Evolutionary conservation across 2,329 filamentous ascomycete genomes (phyloP), one percentile per base, ranked within the genome.

Genomic region (Cercospora sp.): DNA sequence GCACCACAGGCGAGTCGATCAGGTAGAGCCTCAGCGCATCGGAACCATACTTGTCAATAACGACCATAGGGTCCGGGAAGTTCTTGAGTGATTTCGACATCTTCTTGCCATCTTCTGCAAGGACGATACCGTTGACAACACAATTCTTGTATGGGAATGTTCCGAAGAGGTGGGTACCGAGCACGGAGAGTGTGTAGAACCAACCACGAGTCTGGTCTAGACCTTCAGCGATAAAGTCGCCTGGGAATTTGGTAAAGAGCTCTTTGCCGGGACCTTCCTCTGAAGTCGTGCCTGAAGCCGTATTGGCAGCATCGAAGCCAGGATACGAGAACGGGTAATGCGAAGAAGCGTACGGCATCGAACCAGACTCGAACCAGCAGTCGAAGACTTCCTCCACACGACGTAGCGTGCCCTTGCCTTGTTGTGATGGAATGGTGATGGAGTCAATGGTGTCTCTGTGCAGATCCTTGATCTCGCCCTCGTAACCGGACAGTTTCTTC

Each of bases 71-170:
- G 76, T 97, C 93, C 0, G 94, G 94, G 80, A 97, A 98, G 81
- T 98, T 98, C 83, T 97, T 96, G 67, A 97, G 85, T 64, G 94
- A 89, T 82, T 98, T 98, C 6, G 93, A 97, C 94, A 98, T 98
- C 85, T 98, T 98, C 85, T 97, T 97, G 66, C 94, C 94, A 76
- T 97, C 93, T 78, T 97, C 93, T 0, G 94, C 94, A 49, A 97
- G 86, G 4, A 97, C 93, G 70, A 97, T 95, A 61, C 94, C 94
- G 77, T 97, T 97, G 70, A 97, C 93, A n/a, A 97, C 92, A 75
- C 93, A 96, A 79, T 97, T 97, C 82, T 95, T 90, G 85, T 97
- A 97, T 0, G 94, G 93, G 2, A 93, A 88, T 40, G 88, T 87
- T 53, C 91, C 91, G 75, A 95, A 97, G 3, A 97, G 85, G 78